Conservation (phyloP, 306 rosid genomes). For the Betula pendula region DNA sequence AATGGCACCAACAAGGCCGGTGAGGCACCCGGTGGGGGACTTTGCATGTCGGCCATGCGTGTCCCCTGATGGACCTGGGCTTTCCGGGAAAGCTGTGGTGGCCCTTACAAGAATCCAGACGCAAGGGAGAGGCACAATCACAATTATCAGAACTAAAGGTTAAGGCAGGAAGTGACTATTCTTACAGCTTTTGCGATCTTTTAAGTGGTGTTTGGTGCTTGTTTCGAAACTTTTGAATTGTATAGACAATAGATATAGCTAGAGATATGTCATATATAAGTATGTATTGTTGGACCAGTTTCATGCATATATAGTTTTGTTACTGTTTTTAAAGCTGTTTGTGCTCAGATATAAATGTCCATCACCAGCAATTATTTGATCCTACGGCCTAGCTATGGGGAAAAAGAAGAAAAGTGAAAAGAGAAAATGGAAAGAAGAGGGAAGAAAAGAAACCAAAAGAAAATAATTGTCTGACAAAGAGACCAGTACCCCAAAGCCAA, state of each 20-base stretch:
- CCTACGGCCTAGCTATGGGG: neutral
- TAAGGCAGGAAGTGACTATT: conserved; percentile 14
- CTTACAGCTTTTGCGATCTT: conserved; percentile 24
- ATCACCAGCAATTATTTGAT: conserved; percentile 32
- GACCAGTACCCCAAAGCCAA: neutral
- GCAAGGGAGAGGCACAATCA: conserved; percentile 90
- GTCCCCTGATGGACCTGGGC: conserved; percentile 72
- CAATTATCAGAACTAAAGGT: conserved; percentile 94
- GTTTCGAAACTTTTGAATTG: conserved; percentile 48
- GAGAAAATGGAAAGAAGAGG: conserved; percentile 23
- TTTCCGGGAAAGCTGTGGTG: conserved; percentile 95
- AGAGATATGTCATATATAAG: conserved; percentile 20
- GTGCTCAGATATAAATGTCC: conserved; percentile 26
- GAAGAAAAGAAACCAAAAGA: too few species aligned
- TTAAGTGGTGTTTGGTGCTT: conserved; percentile 21
- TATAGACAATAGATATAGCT: conserved; percentile 28
- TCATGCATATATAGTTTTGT: neutral
- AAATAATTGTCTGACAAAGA: conserved; percentile 33
- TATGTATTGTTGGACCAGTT: conserved; percentile 9
- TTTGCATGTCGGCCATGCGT: conserved; percentile 96
- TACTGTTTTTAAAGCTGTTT: conserved; percentile 27
- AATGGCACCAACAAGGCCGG: conserved; percentile 88
- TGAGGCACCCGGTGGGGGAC: conserved; percentile 91
- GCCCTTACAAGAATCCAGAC: conserved; percentile 91
- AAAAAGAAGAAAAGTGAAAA: conserved; percentile 1